Evolutionary conservation across 768 basidiomycete genomes (phyloP).

Genomic region (Gloeopeniophorella convolvens): DNA sequence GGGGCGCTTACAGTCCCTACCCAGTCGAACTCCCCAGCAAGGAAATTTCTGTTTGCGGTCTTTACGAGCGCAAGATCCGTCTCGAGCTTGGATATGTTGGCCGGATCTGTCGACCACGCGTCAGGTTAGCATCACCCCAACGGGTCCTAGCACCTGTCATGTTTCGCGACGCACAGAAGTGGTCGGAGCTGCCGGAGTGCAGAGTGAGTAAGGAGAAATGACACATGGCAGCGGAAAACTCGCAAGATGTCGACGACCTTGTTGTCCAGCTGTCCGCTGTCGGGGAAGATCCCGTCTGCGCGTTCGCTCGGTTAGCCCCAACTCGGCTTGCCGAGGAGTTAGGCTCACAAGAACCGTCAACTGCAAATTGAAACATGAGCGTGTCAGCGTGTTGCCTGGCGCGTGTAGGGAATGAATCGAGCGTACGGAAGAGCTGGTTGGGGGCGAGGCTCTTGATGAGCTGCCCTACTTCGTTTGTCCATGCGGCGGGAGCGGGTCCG

Average conservation of each 20-base stretch:
- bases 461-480: slow-evolving; percentile 22
- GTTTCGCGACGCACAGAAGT: slow-evolving; percentile 3
- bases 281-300: neutral
- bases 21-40: slow-evolving; percentile 28
- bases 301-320: neutral
- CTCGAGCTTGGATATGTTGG: slow-evolving; percentile 20
- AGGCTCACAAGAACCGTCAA: neutral
- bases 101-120: slow-evolving; percentile 19
- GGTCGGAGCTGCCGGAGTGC: neutral
- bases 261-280: neutral
- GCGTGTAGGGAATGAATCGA: neutral
- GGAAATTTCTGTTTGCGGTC: slow-evolving; percentile 18
- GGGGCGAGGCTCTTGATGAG: slow-evolving; percentile 27
- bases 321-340: too few relatives aligned
- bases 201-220: too few relatives aligned
- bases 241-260: neutral
- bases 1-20: slow-evolving; percentile 8
- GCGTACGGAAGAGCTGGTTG: slow-evolving; percentile 22
- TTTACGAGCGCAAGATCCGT: slow-evolving; percentile 14
- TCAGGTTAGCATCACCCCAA: too few relatives aligned
- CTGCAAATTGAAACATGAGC: neutral
- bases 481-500: slow-evolving; percentile 24
- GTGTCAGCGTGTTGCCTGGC: too few relatives aligned
- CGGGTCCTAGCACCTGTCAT: too few relatives aligned
- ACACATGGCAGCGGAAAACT: neutral